phyloP scores from a whole-genome alignment of 2,329 filamentous ascomycete species.

The Penicillium griseofulvum region DNA sequence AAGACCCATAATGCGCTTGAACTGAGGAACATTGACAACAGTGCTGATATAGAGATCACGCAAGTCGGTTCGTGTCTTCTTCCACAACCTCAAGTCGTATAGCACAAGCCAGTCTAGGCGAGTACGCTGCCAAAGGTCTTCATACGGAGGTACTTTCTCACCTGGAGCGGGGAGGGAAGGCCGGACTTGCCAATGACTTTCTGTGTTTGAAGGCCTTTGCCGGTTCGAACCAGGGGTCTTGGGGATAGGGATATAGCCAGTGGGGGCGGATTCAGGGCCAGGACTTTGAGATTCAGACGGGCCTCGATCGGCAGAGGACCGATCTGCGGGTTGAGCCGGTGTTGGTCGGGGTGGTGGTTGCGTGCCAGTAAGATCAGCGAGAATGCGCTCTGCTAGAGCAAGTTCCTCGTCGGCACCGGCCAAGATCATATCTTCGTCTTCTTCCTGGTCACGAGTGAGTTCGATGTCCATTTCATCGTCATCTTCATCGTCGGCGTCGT shows the following conservation, averaged over 20 bases:
- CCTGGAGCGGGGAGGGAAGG: slow-evolving; percentile 66
- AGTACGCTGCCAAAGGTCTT: slow-evolving; percentile 85
- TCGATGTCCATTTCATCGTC: slow-evolving; percentile 40
- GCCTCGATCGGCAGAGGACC: slow-evolving; percentile 14
- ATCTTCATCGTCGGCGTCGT: slow-evolving; percentile 49
- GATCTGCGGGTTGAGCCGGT: slow-evolving; percentile 29
- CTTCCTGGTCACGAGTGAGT: slow-evolving; percentile 42
- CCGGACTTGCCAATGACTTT: slow-evolving; percentile 82
- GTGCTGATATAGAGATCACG: slow-evolving; percentile 94
- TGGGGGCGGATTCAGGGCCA: slow-evolving; percentile 15
- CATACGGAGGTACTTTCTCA: slow-evolving; percentile 66
- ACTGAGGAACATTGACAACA: slow-evolving; percentile 89
- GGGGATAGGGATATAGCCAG: slow-evolving; percentile 63
- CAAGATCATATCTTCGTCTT: slow-evolving; percentile 55
- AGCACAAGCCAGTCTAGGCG: slow-evolving; percentile 91
- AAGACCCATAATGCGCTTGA: slow-evolving; percentile 89
- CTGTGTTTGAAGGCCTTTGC: slow-evolving; percentile 47
- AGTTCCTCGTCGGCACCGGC: slow-evolving; percentile 62
- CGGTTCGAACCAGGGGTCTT: slow-evolving; percentile 64
- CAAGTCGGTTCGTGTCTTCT: slow-evolving; percentile 85
- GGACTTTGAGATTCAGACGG: slow-evolving; percentile 18
- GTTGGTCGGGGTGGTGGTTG: slow-evolving; percentile 59
- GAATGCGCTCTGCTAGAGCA: slow-evolving; percentile 73
- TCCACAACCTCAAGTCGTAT: slow-evolving; percentile 95
- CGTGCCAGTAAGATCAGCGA: slow-evolving; percentile 69